Base-by-base conservation (phyloP, 371 early-diverging fungal genomes). In the Mycotypha africana region DNA sequence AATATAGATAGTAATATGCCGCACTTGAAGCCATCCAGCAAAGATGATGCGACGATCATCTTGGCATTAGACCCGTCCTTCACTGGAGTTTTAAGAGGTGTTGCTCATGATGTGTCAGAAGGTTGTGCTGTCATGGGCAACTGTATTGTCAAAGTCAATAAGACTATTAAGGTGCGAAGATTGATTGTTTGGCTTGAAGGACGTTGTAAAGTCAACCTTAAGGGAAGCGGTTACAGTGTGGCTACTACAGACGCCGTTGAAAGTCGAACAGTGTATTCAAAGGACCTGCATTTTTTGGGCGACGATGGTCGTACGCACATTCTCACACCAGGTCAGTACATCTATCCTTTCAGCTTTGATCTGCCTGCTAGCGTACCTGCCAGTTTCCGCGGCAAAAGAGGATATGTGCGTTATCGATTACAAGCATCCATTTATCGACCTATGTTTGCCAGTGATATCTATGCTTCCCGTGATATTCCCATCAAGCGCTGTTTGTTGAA, bases 31-130 rank as follows among this genome's bases (percentile, higher is more conserved):
- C 19, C 36, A 4, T 45, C 49, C 9, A 42, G 44, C n/a, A 72
- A 63, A 58, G 73, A 68, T 14, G 73, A 72, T 42, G 64, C 60
- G 10, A 53, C 61, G 4, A 41, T 69, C 14, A 41, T 44, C 17
- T 36, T 73, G 19, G 45, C 50, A 3, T 47, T 73, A 10, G 74
- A 73, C 26, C 57, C 67, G 21, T 62, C 58, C 8, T 73, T 73
- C 21, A 69, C 70, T 2, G 74, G 74, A 10, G 58, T 73, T 22
- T 42, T 73, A 40, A 57, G 56, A 47, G 74, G 74, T 12, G 43
- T 62, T 14, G 64, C 70, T 14, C 47, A 69, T 26, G 74, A 73
- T 46, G 74, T 62, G 48, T 59, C 67, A 10, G 74, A 73, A 58
- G 74, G 74, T 4, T 73, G 74, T 31, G 53, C 51, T 14, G 55